Conservation (phyloP, 495 filamentous ascomycete genomes). For the Daldinia grandis region DNA sequence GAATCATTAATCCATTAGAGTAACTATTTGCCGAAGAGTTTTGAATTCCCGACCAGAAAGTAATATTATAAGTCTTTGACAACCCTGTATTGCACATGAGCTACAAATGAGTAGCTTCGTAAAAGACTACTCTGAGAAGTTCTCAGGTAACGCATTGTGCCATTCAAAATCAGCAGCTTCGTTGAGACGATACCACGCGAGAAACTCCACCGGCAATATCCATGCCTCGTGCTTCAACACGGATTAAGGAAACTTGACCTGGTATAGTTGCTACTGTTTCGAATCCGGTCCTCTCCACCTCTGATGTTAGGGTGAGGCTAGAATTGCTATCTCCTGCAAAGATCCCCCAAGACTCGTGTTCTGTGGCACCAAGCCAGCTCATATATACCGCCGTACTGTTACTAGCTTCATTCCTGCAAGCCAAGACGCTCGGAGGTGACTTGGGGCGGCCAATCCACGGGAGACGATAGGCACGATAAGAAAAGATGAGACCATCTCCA, state of each 20-base stretch:
- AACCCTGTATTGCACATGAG: no score
- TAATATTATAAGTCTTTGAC: no score
- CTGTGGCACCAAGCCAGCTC: conserved; percentile 39
- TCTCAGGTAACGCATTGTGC: not conserved
- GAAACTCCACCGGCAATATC: not conserved
- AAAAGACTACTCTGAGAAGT: not conserved
- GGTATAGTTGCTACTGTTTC: conserved; percentile 20
- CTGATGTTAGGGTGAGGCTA: conserved; percentile 11
- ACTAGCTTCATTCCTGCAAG: conserved; percentile 15
- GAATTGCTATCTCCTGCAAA: conserved; percentile 14
- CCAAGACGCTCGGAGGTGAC: conserved; percentile 11
- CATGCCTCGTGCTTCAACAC: conserved; percentile 14
- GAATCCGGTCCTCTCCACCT: conserved; percentile 27
- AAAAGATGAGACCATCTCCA: conserved; percentile 15
- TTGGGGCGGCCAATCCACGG: conserved; percentile 33
- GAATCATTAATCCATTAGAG: no score
- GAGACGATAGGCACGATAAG: conserved; percentile 31
- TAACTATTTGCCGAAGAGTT: no score
- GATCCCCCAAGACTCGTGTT: conserved; percentile 22
- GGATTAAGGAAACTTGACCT: conserved; percentile 14
- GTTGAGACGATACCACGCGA: not conserved
- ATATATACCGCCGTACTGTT: conserved; percentile 26
- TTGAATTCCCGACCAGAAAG: no score
- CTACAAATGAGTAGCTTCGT: no score
- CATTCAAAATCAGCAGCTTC: not conserved